Evolutionary conservation across 2,329 filamentous ascomycete genomes (phyloP).

Genomic region (Colletotrichum truncatum): DNA sequence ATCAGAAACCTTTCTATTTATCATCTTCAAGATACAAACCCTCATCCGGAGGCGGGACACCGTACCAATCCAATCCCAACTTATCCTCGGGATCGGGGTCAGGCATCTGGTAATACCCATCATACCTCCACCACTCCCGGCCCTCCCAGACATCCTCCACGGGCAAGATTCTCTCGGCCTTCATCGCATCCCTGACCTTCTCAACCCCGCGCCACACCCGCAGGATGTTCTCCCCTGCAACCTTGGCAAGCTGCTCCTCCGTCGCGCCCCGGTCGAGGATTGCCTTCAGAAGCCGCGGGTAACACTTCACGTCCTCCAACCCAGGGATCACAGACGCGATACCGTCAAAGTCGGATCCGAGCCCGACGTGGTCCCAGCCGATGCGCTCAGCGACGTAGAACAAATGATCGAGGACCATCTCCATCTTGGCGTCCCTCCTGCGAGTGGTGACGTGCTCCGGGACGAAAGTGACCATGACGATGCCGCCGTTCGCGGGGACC

Average conservation of each 20-base stretch:
- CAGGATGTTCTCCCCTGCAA: conserved; percentile 48
- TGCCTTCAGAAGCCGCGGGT: conserved; percentile 41
- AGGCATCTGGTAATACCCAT: conserved; percentile 43
- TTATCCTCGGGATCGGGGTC: conserved; percentile 43
- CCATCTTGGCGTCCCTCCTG: conserved; percentile 36
- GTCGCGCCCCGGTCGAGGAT: conserved; percentile 49
- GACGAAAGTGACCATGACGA: conserved; percentile 50
- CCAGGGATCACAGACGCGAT: conserved; percentile 37
- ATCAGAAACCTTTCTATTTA: no score
- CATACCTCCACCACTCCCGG: conserved; percentile 42
- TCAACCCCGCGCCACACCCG: conserved; percentile 41
- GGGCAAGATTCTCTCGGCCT: conserved; percentile 39
- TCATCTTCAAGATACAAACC: conserved; percentile 17
- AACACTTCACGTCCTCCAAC: conserved; percentile 40
- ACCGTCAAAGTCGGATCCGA: conserved; percentile 48
- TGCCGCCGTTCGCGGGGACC: conserved; percentile 45
- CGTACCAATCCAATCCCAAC: conserved; percentile 41
- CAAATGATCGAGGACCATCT: conserved; percentile 43
- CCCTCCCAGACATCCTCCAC: conserved; percentile 46
- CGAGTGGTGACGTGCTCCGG: conserved; percentile 35
- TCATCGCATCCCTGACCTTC: conserved; percentile 37
- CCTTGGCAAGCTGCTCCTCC: conserved; percentile 45
- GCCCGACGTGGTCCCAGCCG: conserved; percentile 47
- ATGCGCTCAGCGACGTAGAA: conserved; percentile 38
- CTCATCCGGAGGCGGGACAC: conserved; percentile 25